phyloP scores from a whole-genome alignment of 83 land plant species.

The Picea abies region DNA sequence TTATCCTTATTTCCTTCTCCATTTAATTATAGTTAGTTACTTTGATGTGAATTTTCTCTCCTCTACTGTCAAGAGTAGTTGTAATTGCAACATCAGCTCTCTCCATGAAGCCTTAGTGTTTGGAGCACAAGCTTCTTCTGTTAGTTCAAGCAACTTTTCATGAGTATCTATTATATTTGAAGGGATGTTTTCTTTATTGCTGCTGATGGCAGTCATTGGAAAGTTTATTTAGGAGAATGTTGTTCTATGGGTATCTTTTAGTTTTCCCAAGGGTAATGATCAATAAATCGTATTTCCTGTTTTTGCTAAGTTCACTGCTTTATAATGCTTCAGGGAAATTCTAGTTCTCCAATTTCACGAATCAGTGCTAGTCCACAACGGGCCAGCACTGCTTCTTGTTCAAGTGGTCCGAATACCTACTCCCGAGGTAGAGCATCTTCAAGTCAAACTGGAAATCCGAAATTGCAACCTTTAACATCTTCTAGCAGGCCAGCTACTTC shows the following conservation, averaged over 20 bases:
- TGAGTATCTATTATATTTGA: not conserved
- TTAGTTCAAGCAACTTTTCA: not conserved
- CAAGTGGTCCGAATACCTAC: not conserved
- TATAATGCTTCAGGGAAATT: not conserved
- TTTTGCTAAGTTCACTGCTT: not conserved
- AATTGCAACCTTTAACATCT: not conserved
- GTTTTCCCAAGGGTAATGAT: not conserved
- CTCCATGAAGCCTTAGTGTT: not conserved
- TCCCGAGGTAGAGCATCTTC: not conserved
- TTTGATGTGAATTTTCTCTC: not conserved
- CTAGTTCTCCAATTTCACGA: not conserved
- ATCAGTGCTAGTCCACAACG: not conserved
- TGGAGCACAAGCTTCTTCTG: not conserved
- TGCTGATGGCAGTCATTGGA: not conserved
- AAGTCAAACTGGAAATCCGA: not conserved
- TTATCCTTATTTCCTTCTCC: not conserved
- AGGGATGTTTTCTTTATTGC: not conserved
- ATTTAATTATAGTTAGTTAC: not conserved
- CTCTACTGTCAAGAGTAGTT: not conserved
- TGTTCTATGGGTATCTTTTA: not conserved
- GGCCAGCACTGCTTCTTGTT: not conserved
- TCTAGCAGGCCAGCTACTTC: not conserved
- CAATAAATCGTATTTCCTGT: not conserved
- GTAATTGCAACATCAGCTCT: not conserved
- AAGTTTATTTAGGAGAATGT: not conserved